Conservation (phyloP, 768 basidiomycete genomes). For the Pholiota conissans region DNA sequence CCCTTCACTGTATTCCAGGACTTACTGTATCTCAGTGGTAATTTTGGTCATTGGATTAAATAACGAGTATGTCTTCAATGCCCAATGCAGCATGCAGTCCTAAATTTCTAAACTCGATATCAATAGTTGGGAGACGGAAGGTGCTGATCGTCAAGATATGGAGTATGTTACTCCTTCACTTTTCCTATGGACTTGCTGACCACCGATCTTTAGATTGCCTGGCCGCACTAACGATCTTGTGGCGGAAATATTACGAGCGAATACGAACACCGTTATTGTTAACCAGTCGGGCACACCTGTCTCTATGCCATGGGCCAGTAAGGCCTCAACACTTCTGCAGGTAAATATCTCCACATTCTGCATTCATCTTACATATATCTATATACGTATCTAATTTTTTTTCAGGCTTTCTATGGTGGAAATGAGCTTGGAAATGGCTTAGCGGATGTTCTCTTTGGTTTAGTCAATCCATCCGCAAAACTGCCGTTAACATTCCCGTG, state of each 20-base stretch:
- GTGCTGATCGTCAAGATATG: constrained; percentile 52
- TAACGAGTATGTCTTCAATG: constrained; percentile 40
- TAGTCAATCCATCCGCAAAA: constrained; percentile 59
- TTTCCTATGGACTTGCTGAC: not conserved
- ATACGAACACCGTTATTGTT: constrained; percentile 55
- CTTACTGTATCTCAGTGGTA: constrained; percentile 27
- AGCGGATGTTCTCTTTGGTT: constrained; percentile 61
- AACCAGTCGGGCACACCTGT: constrained; percentile 58
- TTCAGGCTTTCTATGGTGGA: constrained; percentile 52
- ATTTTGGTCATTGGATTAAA: constrained; percentile 57
- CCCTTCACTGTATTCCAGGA: not conserved
- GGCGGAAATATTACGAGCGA: constrained; percentile 42
- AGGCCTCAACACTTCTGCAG: constrained; percentile 38
- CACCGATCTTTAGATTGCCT: constrained; percentile 39
- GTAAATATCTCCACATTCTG: constrained; percentile 22
- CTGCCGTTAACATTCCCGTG: constrained; percentile 56
- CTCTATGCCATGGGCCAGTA: constrained; percentile 54
- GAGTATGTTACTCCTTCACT: constrained; percentile 27
- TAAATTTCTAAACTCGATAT: constrained; percentile 12
- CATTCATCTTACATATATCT: too few relatives aligned
- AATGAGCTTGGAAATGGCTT: constrained; percentile 58
- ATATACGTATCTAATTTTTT: not conserved
- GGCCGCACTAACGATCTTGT: constrained; percentile 54
- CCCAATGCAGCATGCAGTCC: not conserved
- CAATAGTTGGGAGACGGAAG: constrained; percentile 61